A percentile compares a stretch with the other conserved stretches of the same genome.
Conservation (phyloP, 2,329 filamentous ascomycete genomes). For the Cyphellophora europaea region DNA sequence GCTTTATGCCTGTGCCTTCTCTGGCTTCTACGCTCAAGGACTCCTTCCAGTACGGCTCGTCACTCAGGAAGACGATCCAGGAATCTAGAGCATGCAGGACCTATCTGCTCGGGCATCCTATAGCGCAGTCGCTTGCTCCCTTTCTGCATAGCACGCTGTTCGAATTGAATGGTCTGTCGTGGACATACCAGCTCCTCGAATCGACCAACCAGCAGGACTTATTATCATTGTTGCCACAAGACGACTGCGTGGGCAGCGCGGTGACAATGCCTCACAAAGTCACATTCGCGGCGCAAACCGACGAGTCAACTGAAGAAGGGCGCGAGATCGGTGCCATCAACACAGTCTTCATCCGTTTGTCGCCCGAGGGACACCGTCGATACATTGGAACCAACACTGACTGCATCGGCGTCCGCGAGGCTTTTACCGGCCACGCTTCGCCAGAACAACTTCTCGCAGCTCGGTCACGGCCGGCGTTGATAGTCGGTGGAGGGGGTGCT, state of each 20-base stretch:
- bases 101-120: no score
- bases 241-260: conserved; percentile 47
- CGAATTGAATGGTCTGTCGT: no score
- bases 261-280: conserved; percentile 85
- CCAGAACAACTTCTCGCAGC: conserved; percentile 39
- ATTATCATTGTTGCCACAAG: conserved; percentile 22
- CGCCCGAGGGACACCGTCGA: conserved; percentile 34
- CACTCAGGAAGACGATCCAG: no score
- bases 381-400: conserved; percentile 73
- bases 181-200: conserved; percentile 28
- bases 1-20: no score
- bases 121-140: no score
- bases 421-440: conserved; percentile 45
- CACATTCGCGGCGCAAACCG: conserved; percentile 60
- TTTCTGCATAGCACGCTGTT: no score
- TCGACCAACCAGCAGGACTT: conserved; percentile 19
- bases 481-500: conserved; percentile 36
- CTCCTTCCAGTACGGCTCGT: no score
- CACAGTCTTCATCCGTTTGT: conserved; percentile 56
- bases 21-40: no score
- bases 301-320: conserved; percentile 63
- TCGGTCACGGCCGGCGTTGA: conserved; percentile 25
- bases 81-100: no score
- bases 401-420: conserved; percentile 64
- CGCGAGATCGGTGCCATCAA: conserved; percentile 68